These are phyloP conservation scores for Ophioceras dolichostomum DNA, from an alignment of 2,329 filamentous ascomycete species.

Conservation along the genomic window DNA sequence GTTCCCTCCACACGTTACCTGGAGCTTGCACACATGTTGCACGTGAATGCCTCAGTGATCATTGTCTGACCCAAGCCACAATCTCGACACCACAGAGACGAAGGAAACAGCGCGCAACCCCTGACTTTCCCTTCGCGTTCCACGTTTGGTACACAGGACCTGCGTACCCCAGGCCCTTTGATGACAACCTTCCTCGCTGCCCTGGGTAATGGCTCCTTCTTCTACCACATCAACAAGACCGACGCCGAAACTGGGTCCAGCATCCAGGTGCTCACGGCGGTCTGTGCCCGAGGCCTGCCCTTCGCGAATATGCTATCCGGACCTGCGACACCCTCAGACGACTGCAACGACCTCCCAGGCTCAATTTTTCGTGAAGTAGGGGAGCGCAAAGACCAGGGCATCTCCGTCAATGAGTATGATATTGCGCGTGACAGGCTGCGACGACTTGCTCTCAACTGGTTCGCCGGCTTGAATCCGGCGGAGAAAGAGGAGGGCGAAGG, in stretches of 20 bases:
- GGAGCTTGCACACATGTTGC: too few relatives aligned
- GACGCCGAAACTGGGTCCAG: neutral
- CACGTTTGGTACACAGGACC: neutral
- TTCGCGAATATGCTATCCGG: neutral
- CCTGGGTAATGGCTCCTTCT: neutral
- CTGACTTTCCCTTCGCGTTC: too few relatives aligned
- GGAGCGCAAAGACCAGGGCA: neutral
- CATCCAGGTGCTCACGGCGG: neutral
- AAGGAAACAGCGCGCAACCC: too few relatives aligned
- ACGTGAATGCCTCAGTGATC: too few relatives aligned
- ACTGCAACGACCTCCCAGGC: neutral
- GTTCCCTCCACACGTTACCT: too few relatives aligned
- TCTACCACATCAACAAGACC: neutral
- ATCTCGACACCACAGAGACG: too few relatives aligned
- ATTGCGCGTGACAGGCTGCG: neutral
- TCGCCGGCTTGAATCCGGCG: neutral
- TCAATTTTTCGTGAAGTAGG: neutral
- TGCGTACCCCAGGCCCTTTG: neutral
- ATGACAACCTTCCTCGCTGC: neutral
- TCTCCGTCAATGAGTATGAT: too few relatives aligned
- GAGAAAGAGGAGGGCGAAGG: neutral
- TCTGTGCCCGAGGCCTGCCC: conserved; percentile 3
- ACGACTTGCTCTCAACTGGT: neutral
- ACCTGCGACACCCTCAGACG: neutral
- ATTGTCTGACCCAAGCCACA: too few relatives aligned